Base-by-base conservation (phyloP, 2,329 filamentous ascomycete genomes). In the Domatiomyces globalis region DNA sequence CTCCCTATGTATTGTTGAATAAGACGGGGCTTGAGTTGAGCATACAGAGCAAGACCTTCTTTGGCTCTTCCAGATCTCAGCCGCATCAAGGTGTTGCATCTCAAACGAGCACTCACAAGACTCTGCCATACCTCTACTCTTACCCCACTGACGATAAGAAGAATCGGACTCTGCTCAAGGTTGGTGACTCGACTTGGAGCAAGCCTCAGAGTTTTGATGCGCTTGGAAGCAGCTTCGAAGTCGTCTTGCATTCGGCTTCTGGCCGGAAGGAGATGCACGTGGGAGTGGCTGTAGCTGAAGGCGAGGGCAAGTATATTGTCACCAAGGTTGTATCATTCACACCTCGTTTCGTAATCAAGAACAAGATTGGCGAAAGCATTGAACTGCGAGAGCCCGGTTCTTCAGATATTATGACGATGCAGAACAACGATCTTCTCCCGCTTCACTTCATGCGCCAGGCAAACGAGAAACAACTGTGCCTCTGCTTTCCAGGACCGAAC, bases 171-270 rank as follows among this genome's bases (percentile, higher is more conserved):
- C 72, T 94, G 45, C 72, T 98, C 54, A 94, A 87, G 69, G 80
- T 95, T 43, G 87, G 85, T 4, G 85, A 94, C 50, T 95, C 92
- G 0, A 79, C 83, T 54, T 98, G 92, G 94, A 96, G 92, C 70
- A 95, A 92, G 65, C 87, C 90, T 0, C 90, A 96, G 65, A 95
- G 87, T 75, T 95, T 98, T 61, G 94, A 98, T 63, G 92, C 92
- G 18, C 92, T 98, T 57, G 92, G 92, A 29, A 96, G 90, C 62
- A 88, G 84, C 0, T 84, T 87, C 15, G 89, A 95, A 60, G 85
- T 95, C 36, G 79, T 92, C 33, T 74, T 98, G 33, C 84, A 85
- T 48, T 87, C 88, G 0, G 70, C 77, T 1, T 78, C 76, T 43
- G 82, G 79, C 44, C 73, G 78, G 56, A 83, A 83, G 2, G 92